Conservation (phyloP, 2,329 filamentous ascomycete species). For the Cercospora zeina region DNA sequence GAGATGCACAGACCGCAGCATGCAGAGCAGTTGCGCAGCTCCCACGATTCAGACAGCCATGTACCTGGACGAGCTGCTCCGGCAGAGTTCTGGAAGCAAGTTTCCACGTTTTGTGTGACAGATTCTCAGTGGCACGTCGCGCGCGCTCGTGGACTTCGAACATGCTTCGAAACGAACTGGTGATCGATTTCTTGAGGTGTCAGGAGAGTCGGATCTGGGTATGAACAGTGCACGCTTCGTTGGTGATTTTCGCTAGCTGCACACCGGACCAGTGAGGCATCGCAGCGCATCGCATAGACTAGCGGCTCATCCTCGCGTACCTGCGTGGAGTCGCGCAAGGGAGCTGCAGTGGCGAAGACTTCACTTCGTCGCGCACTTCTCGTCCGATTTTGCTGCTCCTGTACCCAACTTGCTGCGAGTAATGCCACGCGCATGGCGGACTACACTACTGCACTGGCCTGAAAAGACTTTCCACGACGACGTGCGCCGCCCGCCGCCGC, state of each 20-base stretch:
- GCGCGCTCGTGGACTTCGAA: neutral
- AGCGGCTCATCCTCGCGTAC: neutral
- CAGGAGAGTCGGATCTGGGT: neutral
- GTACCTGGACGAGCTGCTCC: neutral
- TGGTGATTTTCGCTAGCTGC: neutral
- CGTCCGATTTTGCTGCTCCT: neutral
- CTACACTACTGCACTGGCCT: neutral
- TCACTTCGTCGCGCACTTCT: neutral
- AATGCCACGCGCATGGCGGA: neutral
- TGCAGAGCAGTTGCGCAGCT: neutral
- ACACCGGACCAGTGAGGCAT: conserved; percentile 3
- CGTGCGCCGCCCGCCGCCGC: conserved; percentile 1
- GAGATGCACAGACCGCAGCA: neutral
- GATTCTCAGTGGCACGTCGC: neutral
- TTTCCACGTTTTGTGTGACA: neutral
- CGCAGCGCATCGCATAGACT: conserved; percentile 7
- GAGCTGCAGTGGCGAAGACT: neutral
- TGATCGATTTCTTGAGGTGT: neutral
- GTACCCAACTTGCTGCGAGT: neutral
- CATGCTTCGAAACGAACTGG: neutral
- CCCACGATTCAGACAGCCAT: neutral
- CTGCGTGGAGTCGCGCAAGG: neutral
- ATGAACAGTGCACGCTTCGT: conserved; percentile 6
- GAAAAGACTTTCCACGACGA: neutral
- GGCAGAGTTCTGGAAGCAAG: neutral